Percentiles rank a stretch among this genome's conserved stretches.
phyloP scores from a whole-genome alignment of 495 filamentous ascomycete species.

The Xylaria grammica region DNA sequence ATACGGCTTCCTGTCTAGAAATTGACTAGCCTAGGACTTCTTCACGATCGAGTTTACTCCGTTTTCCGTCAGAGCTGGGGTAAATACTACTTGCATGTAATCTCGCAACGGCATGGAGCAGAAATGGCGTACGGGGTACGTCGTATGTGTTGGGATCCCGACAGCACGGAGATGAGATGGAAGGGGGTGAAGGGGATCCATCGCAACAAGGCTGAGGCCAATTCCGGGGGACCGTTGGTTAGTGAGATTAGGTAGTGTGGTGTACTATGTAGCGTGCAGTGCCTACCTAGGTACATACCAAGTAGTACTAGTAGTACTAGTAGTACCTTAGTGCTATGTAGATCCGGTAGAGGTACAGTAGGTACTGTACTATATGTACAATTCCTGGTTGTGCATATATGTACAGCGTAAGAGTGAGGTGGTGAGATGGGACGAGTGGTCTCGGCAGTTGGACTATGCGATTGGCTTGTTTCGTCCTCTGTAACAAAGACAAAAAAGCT shows the following conservation, averaged over 20 bases:
- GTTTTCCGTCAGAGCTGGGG: constrained; percentile 4
- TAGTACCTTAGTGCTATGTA: no score
- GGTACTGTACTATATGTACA: background rate
- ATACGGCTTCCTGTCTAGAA: constrained; percentile 3
- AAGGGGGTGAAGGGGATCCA: background rate
- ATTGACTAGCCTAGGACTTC: constrained; percentile 15
- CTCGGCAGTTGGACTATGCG: constrained; percentile 9
- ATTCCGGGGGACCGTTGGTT: background rate
- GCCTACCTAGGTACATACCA: no score
- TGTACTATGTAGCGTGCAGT: no score
- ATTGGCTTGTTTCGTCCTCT: background rate
- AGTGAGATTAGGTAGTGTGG: background rate
- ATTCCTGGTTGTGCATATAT: background rate
- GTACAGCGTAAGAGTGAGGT: background rate
- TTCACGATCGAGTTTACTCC: background rate
- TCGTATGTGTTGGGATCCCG: background rate
- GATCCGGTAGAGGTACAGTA: no score
- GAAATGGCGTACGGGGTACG: background rate
- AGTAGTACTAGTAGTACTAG: no score
- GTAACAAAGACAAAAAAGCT: constrained; percentile 8
- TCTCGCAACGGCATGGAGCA: constrained; percentile 7
- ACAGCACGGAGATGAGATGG: constrained; percentile 16
- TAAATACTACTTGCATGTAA: constrained; percentile 1
- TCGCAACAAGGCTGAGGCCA: constrained; percentile 14
- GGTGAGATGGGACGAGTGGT: constrained; percentile 10